Base-by-base conservation (phyloP, 495 filamentous ascomycete species). In the Aspergillus saccharolyticus region DNA sequence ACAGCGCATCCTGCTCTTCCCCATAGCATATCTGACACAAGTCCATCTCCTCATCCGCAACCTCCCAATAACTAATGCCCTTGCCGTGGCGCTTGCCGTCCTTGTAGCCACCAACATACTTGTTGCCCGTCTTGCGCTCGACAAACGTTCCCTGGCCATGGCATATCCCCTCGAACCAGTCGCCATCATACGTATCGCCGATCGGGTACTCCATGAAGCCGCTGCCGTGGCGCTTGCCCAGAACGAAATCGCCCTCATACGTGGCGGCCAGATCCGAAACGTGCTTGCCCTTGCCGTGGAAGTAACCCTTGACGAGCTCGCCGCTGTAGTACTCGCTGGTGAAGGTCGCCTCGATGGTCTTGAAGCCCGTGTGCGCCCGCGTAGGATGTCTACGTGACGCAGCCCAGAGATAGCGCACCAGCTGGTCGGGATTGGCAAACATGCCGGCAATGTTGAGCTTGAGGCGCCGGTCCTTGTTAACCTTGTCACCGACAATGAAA, bases 11-110 rank as follows among this genome's bases (percentile, higher is more conserved):
- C 55, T 82, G 80, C 59, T 80, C 81, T 49, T 80, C 79, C 42
- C 83, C 82, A 60, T 81, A 87, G 69, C 85, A 88, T 52, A 88
- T 85, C 58, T 81, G 77, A 67, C 85, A 87, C 15, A 83, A 65
- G 58, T 80, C 71, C 70, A 79, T 74, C 65, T 85, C 82, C 60
- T 85, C 84, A 51, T 86, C 82, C 17, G 82, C 84, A 14, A 83
- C 78, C 57, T 83, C 77, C 73, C 80, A 86, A 60, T 79, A 76
- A 68, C 81, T 85, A 50, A 81, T 78, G n/a, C 84, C 84, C 59
- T 82, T 80, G 28, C 85, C 85, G 57, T 83, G 78, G 24, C 79
- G 74, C 64, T 83, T 84, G 53, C 83, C 82, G 49, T 82, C 73
- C 65, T 82, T 81, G 74, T 82, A 88, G 19, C 81, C 83, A 15